A percentile compares a stretch with the other conserved stretches of the same genome.
Evolutionary conservation across 257 asterid genomes (phyloP).

Genomic region (Petunia secreta): DNA sequence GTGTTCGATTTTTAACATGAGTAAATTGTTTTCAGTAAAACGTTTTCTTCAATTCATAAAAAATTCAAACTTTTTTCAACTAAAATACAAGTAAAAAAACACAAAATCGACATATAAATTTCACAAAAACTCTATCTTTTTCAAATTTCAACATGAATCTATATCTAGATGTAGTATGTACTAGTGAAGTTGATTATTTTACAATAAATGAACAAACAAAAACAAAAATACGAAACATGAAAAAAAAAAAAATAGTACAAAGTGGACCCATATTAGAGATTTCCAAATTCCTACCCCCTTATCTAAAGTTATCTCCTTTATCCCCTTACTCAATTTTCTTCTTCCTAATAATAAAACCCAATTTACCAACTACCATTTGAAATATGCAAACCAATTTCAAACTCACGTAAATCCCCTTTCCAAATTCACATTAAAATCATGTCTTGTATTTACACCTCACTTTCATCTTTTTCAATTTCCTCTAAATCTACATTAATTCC

Average conservation of each 20-base stretch:
- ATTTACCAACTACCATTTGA: neutral
- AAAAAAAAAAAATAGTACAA: neutral
- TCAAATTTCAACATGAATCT: too few relatives aligned
- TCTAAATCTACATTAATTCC: constrained; percentile 16
- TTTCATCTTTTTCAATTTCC: constrained; percentile 21
- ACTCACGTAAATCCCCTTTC: neutral
- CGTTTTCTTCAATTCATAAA: too few relatives aligned
- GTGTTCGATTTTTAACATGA: too few relatives aligned
- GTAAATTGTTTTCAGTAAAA: too few relatives aligned
- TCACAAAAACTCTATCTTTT: too few relatives aligned
- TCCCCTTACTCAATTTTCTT: neutral
- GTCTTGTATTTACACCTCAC: constrained; percentile 23
- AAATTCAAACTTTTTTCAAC: too few relatives aligned
- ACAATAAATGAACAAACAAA: too few relatives aligned
- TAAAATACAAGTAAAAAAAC: too few relatives aligned
- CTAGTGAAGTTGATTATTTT: too few relatives aligned
- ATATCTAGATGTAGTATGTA: too few relatives aligned
- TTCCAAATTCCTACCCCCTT: constrained; percentile 18
- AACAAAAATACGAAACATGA: neutral
- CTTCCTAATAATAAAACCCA: neutral
- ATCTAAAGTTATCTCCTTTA: constrained; percentile 23
- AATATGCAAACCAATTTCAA: constrained; percentile 15
- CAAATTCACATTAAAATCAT: neutral
- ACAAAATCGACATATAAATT: too few relatives aligned
- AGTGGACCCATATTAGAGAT: neutral